A percentile compares a stretch with the other conserved stretches of the same genome.
These are phyloP conservation scores for Auriculariales sp. DNA, from an alignment of 768 basidiomycete species.

Conservation along the genomic window DNA sequence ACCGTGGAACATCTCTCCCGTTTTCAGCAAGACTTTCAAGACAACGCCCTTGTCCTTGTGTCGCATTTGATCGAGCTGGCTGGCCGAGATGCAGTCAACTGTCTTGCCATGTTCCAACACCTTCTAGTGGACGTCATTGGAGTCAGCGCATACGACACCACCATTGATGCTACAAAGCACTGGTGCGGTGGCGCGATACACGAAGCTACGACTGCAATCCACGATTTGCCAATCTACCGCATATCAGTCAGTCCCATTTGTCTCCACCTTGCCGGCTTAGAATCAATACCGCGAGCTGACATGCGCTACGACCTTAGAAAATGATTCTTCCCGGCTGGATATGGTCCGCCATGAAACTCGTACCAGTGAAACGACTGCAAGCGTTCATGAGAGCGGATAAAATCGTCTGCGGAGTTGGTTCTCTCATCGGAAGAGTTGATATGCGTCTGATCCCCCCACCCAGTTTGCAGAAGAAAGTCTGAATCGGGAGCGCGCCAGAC, in stretches of 20 bases:
- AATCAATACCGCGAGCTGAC: no score
- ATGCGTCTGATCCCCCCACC: neutral
- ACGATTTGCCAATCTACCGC: conserved; percentile 68
- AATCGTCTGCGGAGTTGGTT: neutral
- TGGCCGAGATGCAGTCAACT: neutral
- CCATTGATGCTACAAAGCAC: conserved; percentile 52
- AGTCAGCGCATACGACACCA: conserved; percentile 54
- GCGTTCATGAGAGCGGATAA: no score
- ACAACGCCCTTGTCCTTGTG: conserved; percentile 45
- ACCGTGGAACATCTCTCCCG: conserved; percentile 43
- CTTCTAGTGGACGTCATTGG: conserved; percentile 51
- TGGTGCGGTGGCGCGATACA: conserved; percentile 54
- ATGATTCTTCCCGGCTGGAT: no score
- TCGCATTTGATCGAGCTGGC: conserved; percentile 12
- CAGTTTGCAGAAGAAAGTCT: neutral
- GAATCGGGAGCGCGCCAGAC: neutral
- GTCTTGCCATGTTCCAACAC: neutral
- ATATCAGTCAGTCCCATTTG: conserved; percentile 43
- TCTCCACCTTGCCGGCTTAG: no score
- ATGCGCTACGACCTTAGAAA: no score
- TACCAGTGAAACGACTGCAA: no score
- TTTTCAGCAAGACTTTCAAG: conserved; percentile 60
- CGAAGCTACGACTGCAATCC: conserved; percentile 56
- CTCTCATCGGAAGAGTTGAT: no score
- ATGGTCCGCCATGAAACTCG: no score